Conservation (phyloP, 148 eudicot species). For the Diospyros kaki region DNA sequence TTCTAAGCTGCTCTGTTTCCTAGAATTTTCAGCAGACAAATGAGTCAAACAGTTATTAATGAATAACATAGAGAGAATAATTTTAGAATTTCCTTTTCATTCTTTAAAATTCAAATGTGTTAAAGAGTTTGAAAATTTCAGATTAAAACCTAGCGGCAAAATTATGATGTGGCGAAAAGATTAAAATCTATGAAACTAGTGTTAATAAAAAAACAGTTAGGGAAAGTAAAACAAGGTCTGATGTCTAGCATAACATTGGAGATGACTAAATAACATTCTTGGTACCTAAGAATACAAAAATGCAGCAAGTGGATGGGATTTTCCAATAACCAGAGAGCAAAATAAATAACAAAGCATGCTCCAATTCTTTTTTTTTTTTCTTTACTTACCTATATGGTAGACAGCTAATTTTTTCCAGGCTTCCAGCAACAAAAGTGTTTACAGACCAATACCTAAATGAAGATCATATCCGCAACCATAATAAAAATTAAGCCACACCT, state of each 20-base stretch:
- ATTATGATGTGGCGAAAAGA: not conserved
- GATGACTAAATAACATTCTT: not conserved
- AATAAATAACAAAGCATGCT: not conserved
- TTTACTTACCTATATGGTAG: not conserved
- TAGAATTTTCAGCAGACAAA: slow-evolving; percentile 19
- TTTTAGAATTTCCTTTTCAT: not conserved
- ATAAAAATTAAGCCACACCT: too few species aligned
- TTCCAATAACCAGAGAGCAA: not conserved
- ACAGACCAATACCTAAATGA: too few species aligned
- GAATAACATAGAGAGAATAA: not conserved
- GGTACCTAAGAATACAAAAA: not conserved
- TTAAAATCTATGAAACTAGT: not conserved
- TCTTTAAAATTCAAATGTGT: not conserved
- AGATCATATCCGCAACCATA: too few species aligned
- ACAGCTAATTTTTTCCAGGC: not conserved
- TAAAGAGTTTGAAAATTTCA: not conserved
- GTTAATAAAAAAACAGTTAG: not conserved
- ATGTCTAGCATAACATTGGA: not conserved
- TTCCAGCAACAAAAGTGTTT: too few species aligned
- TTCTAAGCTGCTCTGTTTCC: slow-evolving; percentile 58
- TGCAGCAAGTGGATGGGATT: not conserved
- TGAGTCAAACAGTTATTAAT: not conserved
- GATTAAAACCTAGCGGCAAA: not conserved
- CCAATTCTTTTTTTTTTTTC: not conserved
- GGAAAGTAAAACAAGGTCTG: not conserved